Evolutionary conservation across 768 basidiomycete genomes (phyloP).

Genomic region (Pleurotus cornucopiae): DNA sequence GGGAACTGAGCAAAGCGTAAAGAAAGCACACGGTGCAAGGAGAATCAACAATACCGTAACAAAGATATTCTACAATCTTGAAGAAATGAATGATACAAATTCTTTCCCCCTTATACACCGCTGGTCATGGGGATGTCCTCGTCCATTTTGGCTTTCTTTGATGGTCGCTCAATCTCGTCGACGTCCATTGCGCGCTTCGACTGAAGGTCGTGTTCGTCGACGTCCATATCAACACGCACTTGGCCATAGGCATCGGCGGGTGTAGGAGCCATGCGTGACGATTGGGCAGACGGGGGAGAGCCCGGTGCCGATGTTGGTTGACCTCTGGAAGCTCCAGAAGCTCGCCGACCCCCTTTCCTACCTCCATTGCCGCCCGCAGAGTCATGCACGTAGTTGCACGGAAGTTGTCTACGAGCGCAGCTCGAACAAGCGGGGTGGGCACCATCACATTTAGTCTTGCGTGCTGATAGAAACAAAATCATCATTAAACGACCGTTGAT

Average conservation of each 20-base stretch:
- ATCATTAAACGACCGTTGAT: neutral
- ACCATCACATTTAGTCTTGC: conserved; percentile 87
- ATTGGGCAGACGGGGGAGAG: conserved; percentile 48
- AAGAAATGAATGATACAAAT: conserved; percentile 15
- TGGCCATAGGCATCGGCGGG: conserved; percentile 24
- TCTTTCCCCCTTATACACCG: conserved; percentile 43
- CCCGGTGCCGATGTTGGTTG: conserved; percentile 34
- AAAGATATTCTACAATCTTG: conserved; percentile 30
- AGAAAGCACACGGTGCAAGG: conserved; percentile 4
- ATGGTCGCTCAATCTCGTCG: conserved; percentile 43
- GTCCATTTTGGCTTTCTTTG: conserved; percentile 75
- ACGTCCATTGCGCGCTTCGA: conserved; percentile 59
- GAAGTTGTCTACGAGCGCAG: conserved; percentile 70
- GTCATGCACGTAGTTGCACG: conserved; percentile 81
- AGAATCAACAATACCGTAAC: conserved; percentile 5
- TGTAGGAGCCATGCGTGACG: conserved; percentile 49
- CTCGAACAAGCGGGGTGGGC: conserved; percentile 82
- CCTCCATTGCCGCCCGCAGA: conserved; percentile 22
- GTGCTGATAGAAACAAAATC: conserved; percentile 42
- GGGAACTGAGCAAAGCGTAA: neutral
- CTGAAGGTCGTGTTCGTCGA: conserved; percentile 46
- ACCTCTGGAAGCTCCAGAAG: conserved; percentile 44
- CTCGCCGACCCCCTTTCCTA: conserved; percentile 46
- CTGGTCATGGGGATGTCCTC: conserved; percentile 33
- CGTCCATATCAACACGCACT: conserved; percentile 34